Conservation (phyloP, 1,139 yeast species). For the Diutina sp. region DNA sequence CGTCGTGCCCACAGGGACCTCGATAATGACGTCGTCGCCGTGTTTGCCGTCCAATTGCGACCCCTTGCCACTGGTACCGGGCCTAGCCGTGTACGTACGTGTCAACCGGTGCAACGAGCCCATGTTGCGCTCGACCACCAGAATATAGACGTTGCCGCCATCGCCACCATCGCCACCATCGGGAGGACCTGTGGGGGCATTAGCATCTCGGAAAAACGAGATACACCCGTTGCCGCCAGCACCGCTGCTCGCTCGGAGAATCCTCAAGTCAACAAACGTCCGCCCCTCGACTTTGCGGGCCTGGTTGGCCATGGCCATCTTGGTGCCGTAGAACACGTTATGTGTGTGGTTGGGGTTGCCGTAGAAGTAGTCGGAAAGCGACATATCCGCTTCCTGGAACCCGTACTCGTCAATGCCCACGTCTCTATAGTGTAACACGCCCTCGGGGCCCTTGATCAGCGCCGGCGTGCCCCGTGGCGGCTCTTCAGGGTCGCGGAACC, state of each 20-base stretch:
- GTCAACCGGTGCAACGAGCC: conserved; percentile 60
- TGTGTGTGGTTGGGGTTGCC: conserved; percentile 32
- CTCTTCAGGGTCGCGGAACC: background rate
- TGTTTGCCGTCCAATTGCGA: conserved; percentile 73
- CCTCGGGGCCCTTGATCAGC: conserved; percentile 3
- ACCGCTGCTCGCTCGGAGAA: conserved; percentile 63
- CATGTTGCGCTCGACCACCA: conserved; percentile 54
- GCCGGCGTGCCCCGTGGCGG: conserved; percentile 3
- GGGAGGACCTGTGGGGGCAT: conserved; percentile 81
- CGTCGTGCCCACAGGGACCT: conserved; percentile 87
- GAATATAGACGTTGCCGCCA: conserved; percentile 80
- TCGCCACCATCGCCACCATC: conserved; percentile 98
- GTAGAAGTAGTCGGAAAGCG: conserved; percentile 26
- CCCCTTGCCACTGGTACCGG: conserved; percentile 61
- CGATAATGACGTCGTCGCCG: conserved; percentile 68
- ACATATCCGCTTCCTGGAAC: conserved; percentile 7
- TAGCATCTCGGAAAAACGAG: conserved; percentile 79
- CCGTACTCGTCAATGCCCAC: conserved; percentile 5
- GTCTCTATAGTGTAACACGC: conserved; percentile 5
- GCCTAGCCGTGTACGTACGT: conserved; percentile 55
- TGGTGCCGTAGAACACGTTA: conserved; percentile 21
- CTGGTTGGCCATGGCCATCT: conserved; percentile 11
- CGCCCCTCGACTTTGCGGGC: conserved; percentile 26
- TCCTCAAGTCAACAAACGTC: conserved; percentile 46
- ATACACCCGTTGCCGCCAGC: conserved; percentile 83